Percentiles rank a stretch among this genome's conserved stretches.
Conservation (phyloP, 768 basidiomycete genomes). For the Kwoniella bestiolae region DNA sequence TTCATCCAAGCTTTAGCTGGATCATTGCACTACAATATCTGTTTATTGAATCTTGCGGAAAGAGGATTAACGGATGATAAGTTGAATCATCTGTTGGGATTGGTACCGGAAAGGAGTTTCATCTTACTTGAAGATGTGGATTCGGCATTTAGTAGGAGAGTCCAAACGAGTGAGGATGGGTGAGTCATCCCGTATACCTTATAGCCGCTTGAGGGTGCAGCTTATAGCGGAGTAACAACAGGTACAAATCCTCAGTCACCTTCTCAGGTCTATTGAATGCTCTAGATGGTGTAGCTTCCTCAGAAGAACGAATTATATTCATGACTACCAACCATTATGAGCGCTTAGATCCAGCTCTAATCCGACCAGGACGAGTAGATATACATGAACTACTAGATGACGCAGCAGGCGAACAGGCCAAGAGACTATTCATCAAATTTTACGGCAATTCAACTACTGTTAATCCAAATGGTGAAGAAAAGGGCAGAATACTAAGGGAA, state of each 20-base stretch:
- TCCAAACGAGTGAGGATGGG: slow-evolving; percentile 91
- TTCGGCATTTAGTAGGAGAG: slow-evolving; percentile 91
- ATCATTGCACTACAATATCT: slow-evolving; percentile 89
- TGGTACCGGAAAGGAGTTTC: slow-evolving; percentile 88
- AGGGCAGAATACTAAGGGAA: slow-evolving; percentile 23
- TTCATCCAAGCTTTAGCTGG: slow-evolving; percentile 98
- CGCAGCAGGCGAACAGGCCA: slow-evolving; percentile 79
- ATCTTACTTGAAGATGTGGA: slow-evolving; percentile 98
- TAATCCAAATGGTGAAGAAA: slow-evolving; percentile 50
- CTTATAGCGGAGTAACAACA: no score
- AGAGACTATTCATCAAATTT: slow-evolving; percentile 77
- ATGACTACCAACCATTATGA: slow-evolving; percentile 98
- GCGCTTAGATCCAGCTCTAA: slow-evolving; percentile 86
- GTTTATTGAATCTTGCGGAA: slow-evolving; percentile 91
- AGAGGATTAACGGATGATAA: slow-evolving; percentile 96
- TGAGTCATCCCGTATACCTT: slow-evolving; percentile 58
- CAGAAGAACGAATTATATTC: slow-evolving; percentile 96
- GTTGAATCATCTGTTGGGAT: slow-evolving; percentile 86
- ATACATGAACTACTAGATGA: slow-evolving; percentile 81
- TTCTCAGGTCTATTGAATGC: slow-evolving; percentile 98
- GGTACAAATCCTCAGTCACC: slow-evolving; percentile 92
- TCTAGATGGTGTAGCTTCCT: slow-evolving; percentile 94
- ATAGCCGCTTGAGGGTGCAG: no score
- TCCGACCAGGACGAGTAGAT: slow-evolving; percentile 95
- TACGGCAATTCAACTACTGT: slow-evolving; percentile 65